These are phyloP conservation scores for Phialophora tarda DNA, from an alignment of 2,329 filamentous ascomycete genomes.

Conservation along the genomic window DNA sequence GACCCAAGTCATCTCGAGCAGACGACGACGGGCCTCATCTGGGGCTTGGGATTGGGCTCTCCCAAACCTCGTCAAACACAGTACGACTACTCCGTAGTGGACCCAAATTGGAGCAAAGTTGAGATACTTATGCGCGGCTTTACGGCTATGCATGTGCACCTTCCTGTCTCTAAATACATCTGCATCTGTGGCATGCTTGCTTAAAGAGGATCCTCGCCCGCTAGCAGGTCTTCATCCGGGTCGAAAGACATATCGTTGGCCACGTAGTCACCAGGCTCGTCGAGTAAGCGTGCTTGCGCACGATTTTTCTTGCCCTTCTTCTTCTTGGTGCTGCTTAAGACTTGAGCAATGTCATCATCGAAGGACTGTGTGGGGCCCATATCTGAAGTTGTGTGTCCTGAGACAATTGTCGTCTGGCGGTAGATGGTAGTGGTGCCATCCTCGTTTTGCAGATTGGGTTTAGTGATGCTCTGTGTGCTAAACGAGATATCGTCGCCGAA, in stretches of 20 bases:
- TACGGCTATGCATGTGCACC: neutral
- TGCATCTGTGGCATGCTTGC: neutral
- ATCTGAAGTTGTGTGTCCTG: conserved; percentile 2
- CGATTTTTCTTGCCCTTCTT: conserved; percentile 57
- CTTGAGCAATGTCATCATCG: conserved; percentile 27
- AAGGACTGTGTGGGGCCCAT: conserved; percentile 55
- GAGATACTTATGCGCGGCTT: neutral
- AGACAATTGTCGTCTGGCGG: conserved; percentile 31
- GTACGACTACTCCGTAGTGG: too few relatives aligned
- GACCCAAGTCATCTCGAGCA: too few relatives aligned
- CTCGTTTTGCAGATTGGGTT: conserved; percentile 3
- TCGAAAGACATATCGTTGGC: conserved; percentile 9
- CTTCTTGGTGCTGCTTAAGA: conserved; percentile 76
- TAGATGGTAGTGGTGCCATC: conserved; percentile 33
- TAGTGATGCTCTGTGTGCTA: conserved; percentile 10
- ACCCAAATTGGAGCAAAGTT: neutral
- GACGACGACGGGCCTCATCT: too few relatives aligned
- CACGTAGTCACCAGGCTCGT: conserved; percentile 19
- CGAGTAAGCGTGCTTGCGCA: conserved; percentile 12
- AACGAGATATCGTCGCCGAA: conserved; percentile 60
- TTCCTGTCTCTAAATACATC: neutral
- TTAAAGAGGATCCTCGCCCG: conserved; percentile 13
- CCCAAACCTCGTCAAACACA: too few relatives aligned
- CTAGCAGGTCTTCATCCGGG: conserved; percentile 16
- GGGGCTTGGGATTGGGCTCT: too few relatives aligned